Base-by-base conservation (phyloP, 2,329 filamentous ascomycete species). In the Aspergillus eucalypticola region DNA sequence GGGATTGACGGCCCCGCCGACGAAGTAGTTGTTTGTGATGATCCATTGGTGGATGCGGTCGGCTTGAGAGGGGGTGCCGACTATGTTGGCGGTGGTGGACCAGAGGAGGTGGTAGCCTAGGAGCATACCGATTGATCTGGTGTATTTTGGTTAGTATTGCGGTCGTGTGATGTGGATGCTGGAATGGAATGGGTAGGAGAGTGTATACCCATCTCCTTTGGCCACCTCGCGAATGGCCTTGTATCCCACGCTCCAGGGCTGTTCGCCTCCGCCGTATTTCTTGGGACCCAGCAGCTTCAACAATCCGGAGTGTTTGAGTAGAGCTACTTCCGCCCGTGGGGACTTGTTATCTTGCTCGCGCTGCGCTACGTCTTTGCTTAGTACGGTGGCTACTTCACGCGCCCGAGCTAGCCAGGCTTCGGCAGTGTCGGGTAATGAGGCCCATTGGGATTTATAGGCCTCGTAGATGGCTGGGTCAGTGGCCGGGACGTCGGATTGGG, bases 1-100 rank as follows among this genome's bases (percentile, higher is more conserved):
- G 0, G 86, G 86, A 64, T 89, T 89, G 19, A 89, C 87, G 0
- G 87, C 84, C n/a, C 77, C 87, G 7, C 87, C 86, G 13, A 89
- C 80, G 62, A 88, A 89, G 72, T 85, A 87, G 70, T 89, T 88
- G 74, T 88, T 88, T 17, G 78, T 72, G 60, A 87, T 81, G 67
- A 89, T 86, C 54, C 82, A 73, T 62, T 86, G 77, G 59, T 87
- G 81, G 1, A 80, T 72, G 17, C 82, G 81, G 13, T 87, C 84
- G 17, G 81, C 81, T 70, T 89, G 87, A 64, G 87, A 83, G 0
- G 82, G 71, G 0, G 79, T 86, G 1, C 87, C 87, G 8, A 89
- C 83, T 0, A 88, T 76, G 60, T 83, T 84, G 15, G 84, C 85
- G 0, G 84, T 88, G 0, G 81, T 84, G 0, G 83, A 85, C 86